phyloP scores from a whole-genome alignment of 2,329 filamentous ascomycete species.

The Nemania sp. region DNA sequence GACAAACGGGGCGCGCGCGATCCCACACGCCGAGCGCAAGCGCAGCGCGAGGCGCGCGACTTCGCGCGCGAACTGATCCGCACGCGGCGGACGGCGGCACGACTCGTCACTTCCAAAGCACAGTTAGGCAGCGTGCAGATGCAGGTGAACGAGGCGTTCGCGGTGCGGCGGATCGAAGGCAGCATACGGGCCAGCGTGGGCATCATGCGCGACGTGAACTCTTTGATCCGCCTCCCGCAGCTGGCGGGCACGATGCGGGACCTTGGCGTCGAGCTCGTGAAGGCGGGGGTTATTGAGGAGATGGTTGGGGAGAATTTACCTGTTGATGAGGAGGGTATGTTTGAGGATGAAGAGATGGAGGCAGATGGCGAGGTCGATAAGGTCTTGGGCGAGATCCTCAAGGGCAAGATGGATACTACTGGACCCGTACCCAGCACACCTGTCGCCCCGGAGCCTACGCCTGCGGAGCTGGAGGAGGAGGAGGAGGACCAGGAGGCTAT shows the following conservation, averaged over 20 bases:
- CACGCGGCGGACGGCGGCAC: slow-evolving; percentile 72
- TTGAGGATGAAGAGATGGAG: slow-evolving; percentile 76
- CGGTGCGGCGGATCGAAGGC: slow-evolving; percentile 92
- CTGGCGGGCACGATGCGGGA: slow-evolving; percentile 88
- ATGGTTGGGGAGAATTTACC: slow-evolving; percentile 89
- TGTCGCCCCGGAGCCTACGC: slow-evolving; percentile 55
- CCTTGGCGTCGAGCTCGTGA: slow-evolving; percentile 83
- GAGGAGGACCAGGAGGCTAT: slow-evolving; percentile 88
- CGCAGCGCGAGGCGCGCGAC: slow-evolving; percentile 78
- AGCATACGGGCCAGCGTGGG: slow-evolving; percentile 83
- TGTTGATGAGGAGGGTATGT: slow-evolving; percentile 69
- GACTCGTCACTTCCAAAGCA: slow-evolving; percentile 84
- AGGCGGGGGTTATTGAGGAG: slow-evolving; percentile 96
- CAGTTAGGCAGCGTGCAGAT: slow-evolving; percentile 92
- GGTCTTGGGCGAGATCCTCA: slow-evolving; percentile 87
- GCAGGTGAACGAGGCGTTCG: slow-evolving; percentile 97
- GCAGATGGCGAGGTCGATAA: slow-evolving; percentile 85
- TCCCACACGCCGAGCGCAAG: slow-evolving; percentile 76
- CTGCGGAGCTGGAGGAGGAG: slow-evolving; percentile 61
- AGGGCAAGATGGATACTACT: slow-evolving; percentile 74
- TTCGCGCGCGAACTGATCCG: slow-evolving; percentile 88
- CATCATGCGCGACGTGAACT: slow-evolving; percentile 97
- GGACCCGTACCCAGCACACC: slow-evolving; percentile 58
- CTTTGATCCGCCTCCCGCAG: slow-evolving; percentile 80
- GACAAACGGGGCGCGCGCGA: slow-evolving; percentile 81